phyloP scores from a whole-genome alignment of 2,329 filamentous ascomycete genomes.

The Rugonectria rugulosa region DNA sequence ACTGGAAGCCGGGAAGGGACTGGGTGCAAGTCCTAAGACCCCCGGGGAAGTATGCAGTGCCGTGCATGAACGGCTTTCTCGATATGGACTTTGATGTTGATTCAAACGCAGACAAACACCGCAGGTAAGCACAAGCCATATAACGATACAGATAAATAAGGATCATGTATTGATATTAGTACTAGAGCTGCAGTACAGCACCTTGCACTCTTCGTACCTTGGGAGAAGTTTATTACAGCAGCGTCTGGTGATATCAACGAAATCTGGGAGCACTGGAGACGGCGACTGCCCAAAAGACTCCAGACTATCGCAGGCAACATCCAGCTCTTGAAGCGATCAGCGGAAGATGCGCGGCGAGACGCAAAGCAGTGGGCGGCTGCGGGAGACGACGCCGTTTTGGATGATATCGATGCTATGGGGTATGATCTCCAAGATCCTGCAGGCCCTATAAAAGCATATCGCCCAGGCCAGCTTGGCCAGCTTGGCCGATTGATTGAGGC shows the following conservation, averaged over 20 bases:
- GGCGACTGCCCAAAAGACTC: not conserved
- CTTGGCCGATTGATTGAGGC: not conserved
- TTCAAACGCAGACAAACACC: not conserved
- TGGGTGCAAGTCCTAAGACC: conserved; percentile 6
- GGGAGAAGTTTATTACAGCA: not conserved
- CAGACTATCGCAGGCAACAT: conserved; percentile 1
- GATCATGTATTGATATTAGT: too few species aligned
- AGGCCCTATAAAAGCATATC: not conserved
- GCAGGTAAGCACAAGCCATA: conserved; percentile 1
- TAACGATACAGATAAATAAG: too few species aligned
- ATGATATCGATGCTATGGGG: not conserved
- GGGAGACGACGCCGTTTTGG: not conserved
- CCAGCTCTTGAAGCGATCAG: conserved; percentile 7
- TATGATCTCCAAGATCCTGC: not conserved
- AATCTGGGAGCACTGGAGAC: not conserved
- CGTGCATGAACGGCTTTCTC: conserved; percentile 4
- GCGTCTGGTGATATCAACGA: not conserved
- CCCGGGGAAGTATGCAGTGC: not conserved
- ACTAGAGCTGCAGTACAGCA: not conserved
- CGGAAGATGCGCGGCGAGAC: conserved; percentile 6
- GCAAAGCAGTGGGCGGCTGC: conserved; percentile 2
- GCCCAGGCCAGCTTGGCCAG: not conserved
- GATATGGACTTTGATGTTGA: conserved; percentile 8
- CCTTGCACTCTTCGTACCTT: conserved; percentile 1
- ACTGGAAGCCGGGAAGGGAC: not conserved